A percentile compares a stretch with the other conserved stretches of the same genome.
These are phyloP conservation scores for Panicum miliaceum DNA, from an alignment of 176 grass and related monocot species.

Conservation along the genomic window DNA sequence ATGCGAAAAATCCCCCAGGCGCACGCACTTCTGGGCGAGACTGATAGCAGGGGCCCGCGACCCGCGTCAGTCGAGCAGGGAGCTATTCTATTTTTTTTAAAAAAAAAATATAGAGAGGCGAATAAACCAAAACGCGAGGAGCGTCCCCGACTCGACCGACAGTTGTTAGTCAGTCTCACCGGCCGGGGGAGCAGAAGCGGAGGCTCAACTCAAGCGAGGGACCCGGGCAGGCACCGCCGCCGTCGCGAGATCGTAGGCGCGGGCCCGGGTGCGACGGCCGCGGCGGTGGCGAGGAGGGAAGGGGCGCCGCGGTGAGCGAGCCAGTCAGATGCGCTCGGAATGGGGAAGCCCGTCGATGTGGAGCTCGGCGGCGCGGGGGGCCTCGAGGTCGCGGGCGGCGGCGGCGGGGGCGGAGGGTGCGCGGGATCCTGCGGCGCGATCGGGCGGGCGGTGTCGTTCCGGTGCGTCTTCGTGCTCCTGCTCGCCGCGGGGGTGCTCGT, in stretches of 20 bases:
- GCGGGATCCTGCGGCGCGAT: constrained; percentile 14
- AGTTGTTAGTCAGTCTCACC: constrained; percentile 23
- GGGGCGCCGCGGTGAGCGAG: constrained; percentile 8
- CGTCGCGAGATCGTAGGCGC: not conserved
- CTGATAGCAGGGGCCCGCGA: not conserved
- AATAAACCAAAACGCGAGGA: constrained; percentile 15
- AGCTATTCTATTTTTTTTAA: too few species aligned
- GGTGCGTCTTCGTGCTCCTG: constrained; percentile 52
- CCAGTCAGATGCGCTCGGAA: constrained; percentile 71
- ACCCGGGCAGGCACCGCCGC: not conserved
- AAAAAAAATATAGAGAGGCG: not conserved
- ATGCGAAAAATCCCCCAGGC: not conserved
- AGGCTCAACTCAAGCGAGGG: constrained; percentile 24
- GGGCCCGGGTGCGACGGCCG: not conserved
- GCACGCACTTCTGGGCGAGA: not conserved
- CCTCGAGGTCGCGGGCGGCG: constrained; percentile 42
- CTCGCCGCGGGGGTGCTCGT: constrained; percentile 61
- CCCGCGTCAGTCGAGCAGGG: not conserved
- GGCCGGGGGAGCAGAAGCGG: constrained; percentile 12
- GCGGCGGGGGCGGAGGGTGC: constrained; percentile 25
- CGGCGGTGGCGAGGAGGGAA: not conserved
- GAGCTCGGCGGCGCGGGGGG: constrained; percentile 55
- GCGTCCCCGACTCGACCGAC: constrained; percentile 16
- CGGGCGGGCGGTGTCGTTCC: constrained; percentile 40
- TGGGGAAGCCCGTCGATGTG: constrained; percentile 75